Base-by-base conservation (phyloP, 768 basidiomycete species). In the Leucogyrophana mollusca region DNA sequence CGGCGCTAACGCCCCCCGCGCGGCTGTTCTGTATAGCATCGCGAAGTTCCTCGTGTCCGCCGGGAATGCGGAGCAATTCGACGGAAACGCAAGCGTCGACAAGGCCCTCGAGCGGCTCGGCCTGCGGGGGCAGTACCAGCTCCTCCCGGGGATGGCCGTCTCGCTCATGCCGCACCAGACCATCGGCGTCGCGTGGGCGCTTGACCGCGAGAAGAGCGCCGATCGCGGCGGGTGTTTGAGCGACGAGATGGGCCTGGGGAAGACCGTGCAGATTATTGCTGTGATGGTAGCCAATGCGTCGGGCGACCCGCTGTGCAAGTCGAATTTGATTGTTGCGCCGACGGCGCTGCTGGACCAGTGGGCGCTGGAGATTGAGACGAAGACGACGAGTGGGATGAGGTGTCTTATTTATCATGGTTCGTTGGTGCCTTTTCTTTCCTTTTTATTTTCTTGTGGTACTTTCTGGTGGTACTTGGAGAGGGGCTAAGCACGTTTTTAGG, bases 81-180 rank as follows among this genome's bases (percentile, higher is more conserved):
- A 83, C 51, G 76, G 74, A 2, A 80, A 83, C 53, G 77, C 67
- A 1, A 80, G 67, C 21, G 73, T 90, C 11, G 79, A 80, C 14
- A 69, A 76, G 17, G 82, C 83, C 0, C 67, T 85, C 0, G 55
- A 69, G 33, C 71, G 71, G 45, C 72, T 90, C 17, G 76, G 74
- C 0, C 61, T 90, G 27, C 55, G 61, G n/a, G 59, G 52, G 27
- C 67, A 80, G 42, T 67, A 73, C 32, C 69, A 79, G 22, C 59
- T 70, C 18, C 47, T 88, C 2, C 79, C 79, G 0, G 81, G 80
- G 4, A 80, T 89, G 75, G 69, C 69, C 13, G 69, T 87, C 20
- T 61, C 74, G 0, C 64, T 88, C 27, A 80, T 88, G 80, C 74
- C 86, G 9, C 87, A 88, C 60, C 82, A 87, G 54, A 68, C 75